Percentiles rank a stretch among this genome's conserved stretches.
phyloP scores from a whole-genome alignment of 2,329 filamentous ascomycete genomes.

The Fusarium chaquense region DNA sequence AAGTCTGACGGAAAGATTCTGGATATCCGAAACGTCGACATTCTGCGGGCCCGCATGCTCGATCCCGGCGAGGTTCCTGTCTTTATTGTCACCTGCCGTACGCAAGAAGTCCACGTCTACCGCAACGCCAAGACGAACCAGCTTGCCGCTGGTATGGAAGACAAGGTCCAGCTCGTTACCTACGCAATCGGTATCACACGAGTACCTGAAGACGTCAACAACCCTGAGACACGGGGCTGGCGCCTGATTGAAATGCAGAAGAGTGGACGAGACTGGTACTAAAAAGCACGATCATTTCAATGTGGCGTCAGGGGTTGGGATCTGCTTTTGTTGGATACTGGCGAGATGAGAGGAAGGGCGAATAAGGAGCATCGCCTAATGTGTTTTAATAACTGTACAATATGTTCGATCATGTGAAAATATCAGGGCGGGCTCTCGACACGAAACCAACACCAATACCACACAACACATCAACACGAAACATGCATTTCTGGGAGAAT shows the following conservation, averaged over 20 bases:
- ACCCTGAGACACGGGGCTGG: constrained; percentile 97
- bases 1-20: constrained; percentile 95
- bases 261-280: constrained; percentile 88
- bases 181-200: constrained; percentile 97
- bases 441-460: constrained; percentile 39
- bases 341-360: constrained; percentile 35
- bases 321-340: constrained; percentile 42
- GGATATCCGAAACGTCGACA: constrained; percentile 94
- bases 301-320: constrained; percentile 42
- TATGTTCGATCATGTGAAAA: constrained; percentile 49
- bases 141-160: constrained; percentile 96
- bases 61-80: constrained; percentile 91
- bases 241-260: constrained; percentile 98
- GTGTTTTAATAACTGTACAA: constrained; percentile 52
- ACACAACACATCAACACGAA: constrained; percentile 21
- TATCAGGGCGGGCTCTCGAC: constrained; percentile 43
- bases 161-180: constrained; percentile 97
- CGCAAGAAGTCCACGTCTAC: constrained; percentile 98
- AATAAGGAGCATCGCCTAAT: constrained; percentile 32
- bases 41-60: constrained; percentile 81
- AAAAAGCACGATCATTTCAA: constrained; percentile 45
- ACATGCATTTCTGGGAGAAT: constrained; percentile 36
- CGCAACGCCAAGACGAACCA: constrained; percentile 89
- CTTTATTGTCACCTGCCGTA: constrained; percentile 96
- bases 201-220: constrained; percentile 94